Percentiles rank a stretch among this genome's conserved stretches.
Conservation (phyloP, 768 basidiomycete species). For the Panaeolus cyanescens region DNA sequence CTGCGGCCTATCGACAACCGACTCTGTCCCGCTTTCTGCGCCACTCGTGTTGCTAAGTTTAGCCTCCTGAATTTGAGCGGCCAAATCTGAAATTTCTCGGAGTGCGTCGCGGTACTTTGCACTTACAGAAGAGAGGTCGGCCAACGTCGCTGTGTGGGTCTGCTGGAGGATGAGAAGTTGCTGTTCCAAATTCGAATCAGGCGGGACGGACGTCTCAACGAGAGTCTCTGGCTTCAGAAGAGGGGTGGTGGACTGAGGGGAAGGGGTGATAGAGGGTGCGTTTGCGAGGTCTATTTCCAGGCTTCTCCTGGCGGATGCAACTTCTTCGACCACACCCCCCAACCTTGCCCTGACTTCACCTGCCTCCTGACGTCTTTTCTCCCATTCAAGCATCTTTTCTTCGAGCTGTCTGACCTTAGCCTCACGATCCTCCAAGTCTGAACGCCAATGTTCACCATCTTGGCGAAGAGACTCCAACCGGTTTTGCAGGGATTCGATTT, state of each 20-base stretch:
- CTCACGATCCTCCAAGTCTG: conserved; percentile 85
- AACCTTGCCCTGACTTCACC: conserved; percentile 68
- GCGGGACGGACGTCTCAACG: conserved; percentile 16
- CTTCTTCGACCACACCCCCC: conserved; percentile 67
- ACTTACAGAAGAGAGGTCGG: conserved; percentile 77
- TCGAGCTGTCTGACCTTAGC: conserved; percentile 75
- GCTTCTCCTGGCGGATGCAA: conserved; percentile 67
- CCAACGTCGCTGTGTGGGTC: conserved; percentile 77
- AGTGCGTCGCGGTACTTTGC: conserved; percentile 88
- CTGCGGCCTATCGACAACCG: conserved; percentile 36
- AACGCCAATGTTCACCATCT: conserved; percentile 81
- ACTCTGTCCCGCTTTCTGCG: conserved; percentile 24
- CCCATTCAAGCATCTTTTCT: conserved; percentile 76
- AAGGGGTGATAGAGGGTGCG: conserved; percentile 23
- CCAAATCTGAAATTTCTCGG: conserved; percentile 90
- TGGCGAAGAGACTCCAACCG: conserved; percentile 68
- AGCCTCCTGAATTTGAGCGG: conserved; percentile 86
- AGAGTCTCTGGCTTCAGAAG: conserved; percentile 22
- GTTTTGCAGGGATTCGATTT: conserved; percentile 69
- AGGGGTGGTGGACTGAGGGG: conserved; percentile 26
- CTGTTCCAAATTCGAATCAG: conserved; percentile 46
- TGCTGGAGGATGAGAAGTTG: conserved; percentile 80
- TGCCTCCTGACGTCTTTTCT: conserved; percentile 68
- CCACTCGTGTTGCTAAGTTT: conserved; percentile 59
- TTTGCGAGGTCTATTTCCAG: conserved; percentile 53